phyloP scores from a whole-genome alignment of 73 alveolate genomes.

The Paramecium primaurelia region DNA sequence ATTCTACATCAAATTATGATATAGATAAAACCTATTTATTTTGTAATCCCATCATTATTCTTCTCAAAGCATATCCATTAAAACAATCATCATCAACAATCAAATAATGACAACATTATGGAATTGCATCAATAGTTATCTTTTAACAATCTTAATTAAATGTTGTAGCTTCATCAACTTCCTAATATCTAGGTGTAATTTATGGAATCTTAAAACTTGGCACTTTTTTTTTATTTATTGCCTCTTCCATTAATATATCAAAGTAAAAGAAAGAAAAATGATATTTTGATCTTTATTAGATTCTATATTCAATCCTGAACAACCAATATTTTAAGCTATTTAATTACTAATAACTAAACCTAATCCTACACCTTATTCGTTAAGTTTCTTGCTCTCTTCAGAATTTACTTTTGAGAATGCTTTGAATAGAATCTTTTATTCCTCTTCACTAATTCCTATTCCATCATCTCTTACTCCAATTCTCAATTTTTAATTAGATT shows the following conservation, averaged over 20 bases:
- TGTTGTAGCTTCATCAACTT: background rate
- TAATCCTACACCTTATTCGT: slow-evolving; percentile 65
- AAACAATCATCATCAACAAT: slow-evolving; percentile 34
- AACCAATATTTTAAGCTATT: slow-evolving; percentile 27
- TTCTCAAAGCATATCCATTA: background rate
- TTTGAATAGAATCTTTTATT: slow-evolving; percentile 45
- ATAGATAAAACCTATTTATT: background rate
- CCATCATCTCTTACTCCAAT: slow-evolving; percentile 66
- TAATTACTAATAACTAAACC: slow-evolving; percentile 66
- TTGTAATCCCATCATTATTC: background rate
- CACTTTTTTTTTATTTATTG: background rate
- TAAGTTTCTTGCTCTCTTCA: background rate
- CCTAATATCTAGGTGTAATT: background rate
- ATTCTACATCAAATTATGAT: background rate
- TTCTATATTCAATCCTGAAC: background rate
- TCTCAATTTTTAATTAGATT: background rate
- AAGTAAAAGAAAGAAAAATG: background rate
- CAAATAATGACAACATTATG: slow-evolving; percentile 1
- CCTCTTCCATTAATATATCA: background rate
- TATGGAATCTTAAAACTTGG: background rate
- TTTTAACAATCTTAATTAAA: background rate
- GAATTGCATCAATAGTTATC: background rate
- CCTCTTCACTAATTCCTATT: slow-evolving; percentile 62
- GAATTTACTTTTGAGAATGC: slow-evolving; percentile 62
- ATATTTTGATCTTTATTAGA: background rate